These are phyloP conservation scores for Medicago ruthenica DNA, from an alignment of 306 rosid genomes.

Conservation along the genomic window DNA sequence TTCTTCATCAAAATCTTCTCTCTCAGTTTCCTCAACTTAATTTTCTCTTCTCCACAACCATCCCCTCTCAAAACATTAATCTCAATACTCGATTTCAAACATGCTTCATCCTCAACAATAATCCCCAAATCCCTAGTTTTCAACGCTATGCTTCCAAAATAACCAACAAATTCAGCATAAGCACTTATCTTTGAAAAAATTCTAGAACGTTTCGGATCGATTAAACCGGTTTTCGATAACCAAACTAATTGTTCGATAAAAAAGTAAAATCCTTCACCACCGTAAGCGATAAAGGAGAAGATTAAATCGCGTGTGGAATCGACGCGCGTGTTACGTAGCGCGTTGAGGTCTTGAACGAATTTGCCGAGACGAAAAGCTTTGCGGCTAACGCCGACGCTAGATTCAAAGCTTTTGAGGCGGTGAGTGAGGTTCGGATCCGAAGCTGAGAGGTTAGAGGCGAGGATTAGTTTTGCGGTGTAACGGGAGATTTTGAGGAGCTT, in stretches of 20 bases:
- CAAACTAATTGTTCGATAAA: conserved; percentile 87
- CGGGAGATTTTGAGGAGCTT: conserved; percentile 87
- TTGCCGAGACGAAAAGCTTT: conserved; percentile 92
- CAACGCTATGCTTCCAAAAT: conserved; percentile 49
- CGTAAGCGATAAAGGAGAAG: conserved; percentile 63
- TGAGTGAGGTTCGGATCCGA: conserved; percentile 53
- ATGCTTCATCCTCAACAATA: conserved; percentile 59
- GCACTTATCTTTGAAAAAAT: conserved; percentile 29
- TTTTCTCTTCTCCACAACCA: conserved; percentile 49
- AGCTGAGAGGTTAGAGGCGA: conserved; percentile 64
- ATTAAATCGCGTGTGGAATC: conserved; percentile 47
- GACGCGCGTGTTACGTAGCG: conserved; percentile 52
- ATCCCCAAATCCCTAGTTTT: conserved; percentile 63
- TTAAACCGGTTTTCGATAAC: conserved; percentile 75
- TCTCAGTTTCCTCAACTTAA: conserved; percentile 53
- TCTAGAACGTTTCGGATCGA: conserved; percentile 36
- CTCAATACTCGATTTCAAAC: conserved; percentile 58
- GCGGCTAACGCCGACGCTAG: conserved; percentile 87
- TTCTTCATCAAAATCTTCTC: conserved; percentile 73
- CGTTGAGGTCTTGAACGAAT: conserved; percentile 86
- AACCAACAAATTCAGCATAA: conserved; percentile 44
- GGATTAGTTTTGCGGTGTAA: conserved; percentile 74
- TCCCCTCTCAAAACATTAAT: conserved; percentile 37
- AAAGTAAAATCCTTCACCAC: conserved; percentile 81
- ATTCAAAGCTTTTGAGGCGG: conserved; percentile 81